These are phyloP conservation scores for Ophiosphaerella herpotricha DNA, from an alignment of 2,329 filamentous ascomycete genomes.

Conservation along the genomic window DNA sequence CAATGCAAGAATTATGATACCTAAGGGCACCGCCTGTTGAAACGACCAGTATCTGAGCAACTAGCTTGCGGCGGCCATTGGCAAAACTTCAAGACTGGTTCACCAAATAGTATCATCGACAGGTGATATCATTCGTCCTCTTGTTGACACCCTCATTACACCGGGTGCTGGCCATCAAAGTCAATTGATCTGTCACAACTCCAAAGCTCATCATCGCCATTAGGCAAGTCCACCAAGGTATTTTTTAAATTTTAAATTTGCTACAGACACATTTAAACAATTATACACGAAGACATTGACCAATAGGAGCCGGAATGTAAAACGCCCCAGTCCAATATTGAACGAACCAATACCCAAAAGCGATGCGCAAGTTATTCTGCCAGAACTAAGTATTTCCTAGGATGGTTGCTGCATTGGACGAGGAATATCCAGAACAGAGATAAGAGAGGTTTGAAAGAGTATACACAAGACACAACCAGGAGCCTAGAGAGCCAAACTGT, in stretches of 20 bases:
- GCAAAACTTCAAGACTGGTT: no score
- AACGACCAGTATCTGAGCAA: no score
- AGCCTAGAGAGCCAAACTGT: constrained; percentile 16
- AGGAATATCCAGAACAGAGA: constrained; percentile 22
- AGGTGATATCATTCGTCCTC: no score
- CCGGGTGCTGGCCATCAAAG: no score
- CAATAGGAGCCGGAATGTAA: constrained; percentile 16
- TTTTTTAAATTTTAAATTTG: constrained; percentile 19
- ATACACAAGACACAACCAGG: constrained; percentile 11
- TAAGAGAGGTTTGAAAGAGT: constrained; percentile 25
- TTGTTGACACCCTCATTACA: no score
- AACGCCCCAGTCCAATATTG: constrained; percentile 16
- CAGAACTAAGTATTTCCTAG: constrained; percentile 23
- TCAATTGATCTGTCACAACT: no score
- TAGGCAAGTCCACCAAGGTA: neutral
- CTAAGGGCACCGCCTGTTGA: no score
- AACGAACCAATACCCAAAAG: constrained; percentile 22
- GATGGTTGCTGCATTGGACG: constrained; percentile 13
- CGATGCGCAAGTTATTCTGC: constrained; percentile 20
- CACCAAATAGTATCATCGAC: no score
- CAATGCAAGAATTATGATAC: no score
- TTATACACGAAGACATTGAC: constrained; percentile 33
- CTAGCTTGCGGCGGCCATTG: no score
- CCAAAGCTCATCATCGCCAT: neutral
- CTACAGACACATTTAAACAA: constrained; percentile 25